A percentile compares a stretch with the other conserved stretches of the same genome.
phyloP scores from a whole-genome alignment of 2,329 filamentous ascomycete species.

The Cercospora janseana region DNA sequence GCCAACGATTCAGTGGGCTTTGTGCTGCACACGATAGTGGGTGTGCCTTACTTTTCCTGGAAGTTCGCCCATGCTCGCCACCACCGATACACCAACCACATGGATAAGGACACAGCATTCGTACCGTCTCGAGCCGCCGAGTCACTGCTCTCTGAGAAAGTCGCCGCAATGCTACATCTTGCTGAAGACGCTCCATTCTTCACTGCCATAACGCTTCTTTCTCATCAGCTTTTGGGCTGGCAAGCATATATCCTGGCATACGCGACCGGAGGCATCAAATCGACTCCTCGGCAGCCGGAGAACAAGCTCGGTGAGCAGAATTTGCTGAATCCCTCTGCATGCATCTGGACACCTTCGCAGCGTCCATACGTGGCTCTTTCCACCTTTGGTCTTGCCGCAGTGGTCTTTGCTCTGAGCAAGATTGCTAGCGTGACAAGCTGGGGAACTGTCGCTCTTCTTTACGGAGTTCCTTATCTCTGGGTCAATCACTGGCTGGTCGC shows the following conservation, averaged over 20 bases:
- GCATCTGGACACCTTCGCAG: conserved; percentile 48
- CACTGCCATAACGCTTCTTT: conserved; percentile 21
- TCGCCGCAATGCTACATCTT: conserved; percentile 22
- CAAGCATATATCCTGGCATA: conserved; percentile 32
- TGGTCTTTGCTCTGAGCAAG: conserved; percentile 52
- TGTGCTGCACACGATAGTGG: conserved; percentile 62
- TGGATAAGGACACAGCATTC: conserved; percentile 39
- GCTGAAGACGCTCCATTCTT: conserved; percentile 33
- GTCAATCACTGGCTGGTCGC: conserved; percentile 71
- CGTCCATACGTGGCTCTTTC: conserved; percentile 57
- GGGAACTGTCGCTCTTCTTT: conserved; percentile 33
- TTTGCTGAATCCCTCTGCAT: conserved; percentile 60
- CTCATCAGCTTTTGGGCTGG: conserved; percentile 34
- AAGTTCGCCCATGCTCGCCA: conserved; percentile 68
- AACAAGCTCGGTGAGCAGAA: conserved; percentile 21
- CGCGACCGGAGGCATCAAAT: conserved; percentile 24
- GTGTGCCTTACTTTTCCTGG: conserved; percentile 72
- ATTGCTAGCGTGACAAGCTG: conserved; percentile 30
- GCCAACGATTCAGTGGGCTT: conserved; percentile 65
- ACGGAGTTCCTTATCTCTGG: conserved; percentile 65
- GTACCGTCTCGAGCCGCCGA: conserved; percentile 32
- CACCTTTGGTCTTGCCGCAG: conserved; percentile 59
- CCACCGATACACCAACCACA: conserved; percentile 59
- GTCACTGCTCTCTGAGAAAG: conserved; percentile 6
- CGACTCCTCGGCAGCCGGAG: conserved; percentile 6